Conservation (phyloP, 208 protist genomes). For the Leishmania gerbilli region DNA sequence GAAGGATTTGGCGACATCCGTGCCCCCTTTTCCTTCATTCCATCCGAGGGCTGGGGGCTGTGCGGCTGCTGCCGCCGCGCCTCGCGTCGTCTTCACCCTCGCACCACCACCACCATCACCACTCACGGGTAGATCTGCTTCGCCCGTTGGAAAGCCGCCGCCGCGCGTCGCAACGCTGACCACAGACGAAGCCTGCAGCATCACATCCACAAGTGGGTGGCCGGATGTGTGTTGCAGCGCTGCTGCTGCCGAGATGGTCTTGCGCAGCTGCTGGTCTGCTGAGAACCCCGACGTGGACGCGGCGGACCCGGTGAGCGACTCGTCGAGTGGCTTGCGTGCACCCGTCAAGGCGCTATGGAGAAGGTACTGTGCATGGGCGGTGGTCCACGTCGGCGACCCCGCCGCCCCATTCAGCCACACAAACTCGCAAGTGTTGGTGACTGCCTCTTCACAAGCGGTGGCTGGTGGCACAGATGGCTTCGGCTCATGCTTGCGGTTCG, state of each 20-base stretch:
- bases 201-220: constrained; percentile 15
- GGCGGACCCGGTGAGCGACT: background rate
- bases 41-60: constrained; percentile 18
- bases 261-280: constrained; percentile 1
- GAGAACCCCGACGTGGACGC: background rate
- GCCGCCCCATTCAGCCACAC: constrained; percentile 22
- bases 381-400: constrained; percentile 20
- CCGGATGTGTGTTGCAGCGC: background rate
- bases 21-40: constrained; percentile 29
- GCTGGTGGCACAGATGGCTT: background rate
- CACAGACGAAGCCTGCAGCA: constrained; percentile 7
- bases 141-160: background rate
- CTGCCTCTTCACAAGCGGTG: background rate
- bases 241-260: background rate
- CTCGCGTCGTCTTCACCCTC: background rate
- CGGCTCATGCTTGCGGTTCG: background rate
- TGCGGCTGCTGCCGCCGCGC: constrained; percentile 3
- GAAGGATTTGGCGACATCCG: background rate
- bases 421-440: background rate
- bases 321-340: background rate
- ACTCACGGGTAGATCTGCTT: background rate
- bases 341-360: constrained; percentile 6
- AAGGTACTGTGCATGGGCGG: constrained; percentile 17
- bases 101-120: background rate
- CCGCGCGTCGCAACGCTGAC: background rate